Evolutionary conservation across 495 filamentous ascomycete species (phyloP).

Genomic region (Margaritispora aquatica): DNA sequence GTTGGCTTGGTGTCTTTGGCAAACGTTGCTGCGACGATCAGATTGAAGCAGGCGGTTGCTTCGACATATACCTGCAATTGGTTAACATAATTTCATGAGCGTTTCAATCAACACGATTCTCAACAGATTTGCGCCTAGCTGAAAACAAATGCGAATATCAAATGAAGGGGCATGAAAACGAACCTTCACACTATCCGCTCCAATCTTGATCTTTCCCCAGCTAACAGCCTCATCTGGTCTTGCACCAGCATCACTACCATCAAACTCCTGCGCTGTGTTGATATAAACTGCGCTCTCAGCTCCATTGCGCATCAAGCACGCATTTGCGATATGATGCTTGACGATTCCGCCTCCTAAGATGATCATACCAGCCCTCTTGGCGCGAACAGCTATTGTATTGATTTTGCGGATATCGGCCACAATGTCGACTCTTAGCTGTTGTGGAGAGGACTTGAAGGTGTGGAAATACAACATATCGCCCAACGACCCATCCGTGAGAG

Average conservation of each 20-base stretch:
- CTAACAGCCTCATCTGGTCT: slow-evolving; percentile 94
- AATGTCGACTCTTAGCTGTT: slow-evolving; percentile 75
- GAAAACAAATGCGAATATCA: not conserved
- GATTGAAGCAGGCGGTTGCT: slow-evolving; percentile 84
- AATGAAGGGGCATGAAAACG: slow-evolving; percentile 3
- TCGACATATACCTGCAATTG: slow-evolving; percentile 66
- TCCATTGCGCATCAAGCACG: slow-evolving; percentile 92
- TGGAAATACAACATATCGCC: slow-evolving; percentile 99
- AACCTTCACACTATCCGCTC: slow-evolving; percentile 82
- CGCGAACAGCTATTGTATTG: slow-evolving; percentile 81
- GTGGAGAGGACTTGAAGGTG: slow-evolving; percentile 77
- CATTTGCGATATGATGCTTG: slow-evolving; percentile 98
- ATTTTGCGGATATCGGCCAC: slow-evolving; percentile 83
- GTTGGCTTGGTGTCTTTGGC: slow-evolving; percentile 43
- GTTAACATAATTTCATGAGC: slow-evolving; percentile 1
- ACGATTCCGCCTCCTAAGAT: slow-evolving; percentile 88
- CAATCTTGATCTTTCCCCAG: slow-evolving; percentile 95
- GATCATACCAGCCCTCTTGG: slow-evolving; percentile 83
- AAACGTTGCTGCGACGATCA: slow-evolving; percentile 94
- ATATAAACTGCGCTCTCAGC: slow-evolving; percentile 95
- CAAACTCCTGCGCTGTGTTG: slow-evolving; percentile 94
- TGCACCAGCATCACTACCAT: slow-evolving; percentile 93
- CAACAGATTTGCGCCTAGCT: too few relatives aligned
- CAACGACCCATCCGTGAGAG: slow-evolving; percentile 86
- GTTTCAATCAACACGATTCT: too few relatives aligned